Evolutionary conservation across 129 eudicot genomes (phyloP), one percentile per base, ranked within the genome.

Genomic region (Artemisia argyi): DNA sequence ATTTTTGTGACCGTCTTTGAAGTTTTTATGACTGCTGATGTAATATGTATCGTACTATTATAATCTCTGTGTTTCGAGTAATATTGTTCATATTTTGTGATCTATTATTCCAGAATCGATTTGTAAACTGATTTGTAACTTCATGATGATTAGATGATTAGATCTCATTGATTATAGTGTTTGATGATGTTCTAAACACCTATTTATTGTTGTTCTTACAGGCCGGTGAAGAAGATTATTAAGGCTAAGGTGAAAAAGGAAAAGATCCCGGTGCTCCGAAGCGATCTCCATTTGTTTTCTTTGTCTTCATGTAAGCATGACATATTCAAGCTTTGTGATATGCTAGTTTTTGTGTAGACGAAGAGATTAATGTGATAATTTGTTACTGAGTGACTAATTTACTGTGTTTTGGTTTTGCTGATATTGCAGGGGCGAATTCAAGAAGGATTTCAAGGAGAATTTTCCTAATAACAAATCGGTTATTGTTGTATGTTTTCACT

Each of bases 391-490:
- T 24, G 39, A 66, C 55, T 16, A 7, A 18, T 11, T 39, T 39
- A 30, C 17, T 63, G 7, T 7, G 47, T 19, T 63, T 62, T 56
- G 1, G 5, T 35, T 35, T 35, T 7, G 46, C 46, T 76, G 62
- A 42, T 39, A 16, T 74, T 5, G 19, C 65, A 83, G 84, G 87
- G 84, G 79, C 60, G 81, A 83, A 11, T 83, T 75, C 71, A 83
- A 84, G 87, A 83, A 79, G 68, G 72, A 53, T n/a, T 79, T 30
- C 76, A 83, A 79, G 79, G 87, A 83, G 79, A 83, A 83, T 62
- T 78, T 79, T 75, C 87, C 84, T 53, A 69, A 83, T 20, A 79
- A 79, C 78, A 83, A 83, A 68, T 75, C 84, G 3, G 63, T 75
- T 50, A 22, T 79, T 48, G 49, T 54, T 47, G 84, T 83, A 71